Conservation (phyloP, 2,329 filamentous ascomycete genomes). For the Lachnellula hyalina region DNA sequence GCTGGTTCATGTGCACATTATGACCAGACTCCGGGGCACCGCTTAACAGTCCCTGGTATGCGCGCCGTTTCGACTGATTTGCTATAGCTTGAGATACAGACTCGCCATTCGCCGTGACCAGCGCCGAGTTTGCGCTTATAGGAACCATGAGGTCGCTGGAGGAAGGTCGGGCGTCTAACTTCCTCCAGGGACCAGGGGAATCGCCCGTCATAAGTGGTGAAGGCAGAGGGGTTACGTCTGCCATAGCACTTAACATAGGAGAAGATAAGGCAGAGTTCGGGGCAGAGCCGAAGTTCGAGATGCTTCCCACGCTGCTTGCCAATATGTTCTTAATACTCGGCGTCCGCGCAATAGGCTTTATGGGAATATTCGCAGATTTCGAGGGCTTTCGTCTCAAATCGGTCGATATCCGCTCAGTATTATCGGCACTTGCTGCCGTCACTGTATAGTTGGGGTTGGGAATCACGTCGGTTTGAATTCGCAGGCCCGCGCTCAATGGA, state of each 20-base stretch:
- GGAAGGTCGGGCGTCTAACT: conserved; percentile 41
- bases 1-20: conserved; percentile 18
- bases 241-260: conserved; percentile 69
- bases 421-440: conserved; percentile 22
- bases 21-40: conserved; percentile 18
- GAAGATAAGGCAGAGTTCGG: conserved; percentile 66
- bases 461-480: conserved; percentile 34
- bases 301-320: conserved; percentile 41
- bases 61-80: conserved; percentile 52
- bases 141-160: conserved; percentile 41
- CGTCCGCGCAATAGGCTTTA: conserved; percentile 49
- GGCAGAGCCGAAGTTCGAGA: conserved; percentile 40
- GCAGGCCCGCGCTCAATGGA: conserved; percentile 28
- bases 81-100: conserved; percentile 46
- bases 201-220: conserved; percentile 64
- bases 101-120: conserved; percentile 48
- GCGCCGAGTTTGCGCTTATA: conserved; percentile 40
- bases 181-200: conserved; percentile 63
- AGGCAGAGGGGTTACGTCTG: conserved; percentile 72
- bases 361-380: conserved; percentile 15
- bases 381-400: conserved; percentile 14
- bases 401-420: conserved; percentile 10
- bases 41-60: conserved; percentile 44
- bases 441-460: conserved; percentile 23
- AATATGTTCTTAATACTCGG: conserved; percentile 56